Evolutionary conservation across 768 basidiomycete species (phyloP).

Genomic region (Clathrus columnatus): DNA sequence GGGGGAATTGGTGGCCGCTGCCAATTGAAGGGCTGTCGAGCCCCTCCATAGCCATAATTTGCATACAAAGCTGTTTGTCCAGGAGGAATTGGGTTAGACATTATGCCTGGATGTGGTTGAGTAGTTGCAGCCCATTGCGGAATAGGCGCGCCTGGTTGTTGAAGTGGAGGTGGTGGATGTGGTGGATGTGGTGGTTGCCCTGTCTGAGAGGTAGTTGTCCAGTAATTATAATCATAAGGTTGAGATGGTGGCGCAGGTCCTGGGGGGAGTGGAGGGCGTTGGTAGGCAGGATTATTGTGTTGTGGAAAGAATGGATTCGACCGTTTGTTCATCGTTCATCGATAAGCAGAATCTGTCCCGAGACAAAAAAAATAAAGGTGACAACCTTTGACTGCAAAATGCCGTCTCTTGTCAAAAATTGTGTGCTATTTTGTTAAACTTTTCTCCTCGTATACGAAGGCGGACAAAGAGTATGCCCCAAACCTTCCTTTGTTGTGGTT

Average conservation of each 20-base stretch:
- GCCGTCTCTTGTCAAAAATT: no score
- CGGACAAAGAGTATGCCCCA: no score
- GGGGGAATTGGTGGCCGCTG: constrained; percentile 24
- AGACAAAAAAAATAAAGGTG: not conserved
- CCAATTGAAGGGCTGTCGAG: constrained; percentile 45
- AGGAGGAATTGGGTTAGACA: constrained; percentile 29
- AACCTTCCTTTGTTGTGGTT: no score
- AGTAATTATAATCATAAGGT: constrained; percentile 68
- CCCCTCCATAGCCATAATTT: constrained; percentile 80
- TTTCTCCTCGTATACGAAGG: no score
- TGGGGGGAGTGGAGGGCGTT: constrained; percentile 73
- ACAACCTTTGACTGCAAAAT: not conserved
- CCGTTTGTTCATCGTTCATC: constrained; percentile 7
- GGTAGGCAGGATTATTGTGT: constrained; percentile 17
- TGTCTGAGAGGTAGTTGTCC: constrained; percentile 55
- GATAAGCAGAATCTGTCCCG: not conserved
- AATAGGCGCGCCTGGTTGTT: constrained; percentile 37
- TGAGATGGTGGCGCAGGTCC: constrained; percentile 54
- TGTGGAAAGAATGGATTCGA: constrained; percentile 9
- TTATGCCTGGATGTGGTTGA: constrained; percentile 33
- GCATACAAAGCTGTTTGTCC: constrained; percentile 84
- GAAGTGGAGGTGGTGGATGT: constrained; percentile 41
- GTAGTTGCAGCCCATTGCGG: constrained; percentile 50
- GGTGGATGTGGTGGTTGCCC: constrained; percentile 38
- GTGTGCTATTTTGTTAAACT: no score